Evolutionary conservation across 2,329 filamentous ascomycete genomes (phyloP), one percentile per base, ranked within the genome.

Genomic region (Pyrenophora teres): DNA sequence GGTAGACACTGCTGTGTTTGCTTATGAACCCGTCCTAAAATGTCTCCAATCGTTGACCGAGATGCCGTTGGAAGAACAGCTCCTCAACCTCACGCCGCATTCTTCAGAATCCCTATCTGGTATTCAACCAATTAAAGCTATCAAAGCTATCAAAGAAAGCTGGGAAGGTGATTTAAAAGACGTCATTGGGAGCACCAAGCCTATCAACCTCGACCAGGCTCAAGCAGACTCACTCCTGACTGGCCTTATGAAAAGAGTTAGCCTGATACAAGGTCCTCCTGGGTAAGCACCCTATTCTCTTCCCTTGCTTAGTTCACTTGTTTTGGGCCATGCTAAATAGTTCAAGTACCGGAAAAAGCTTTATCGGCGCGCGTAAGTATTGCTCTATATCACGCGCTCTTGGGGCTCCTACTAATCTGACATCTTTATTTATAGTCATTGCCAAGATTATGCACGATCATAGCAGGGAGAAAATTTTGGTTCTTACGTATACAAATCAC

Each of bases 271-370:
- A 74, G 88, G 88, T 0, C 89, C 89, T 1, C 89, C 88, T 38
- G 43, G 43, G 37, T 39, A n/a, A 39, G 37, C 19, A n/a, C 19
- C 3, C 25, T 39, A 10, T 25, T 2, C 87, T 84, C 84, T 76
- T 30, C 47, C 21, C 27, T 4, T 16, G 6, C 7, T 6, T 25
- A 6, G 8, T 15, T 23, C 12, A n/a, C 13, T 40, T 10, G 16
- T n/a, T 42, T 21, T 13, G 18, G 15, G 2, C 27, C 6, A 16
- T 40, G 40, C 58, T 55, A 15, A 69, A 52, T 51, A 15, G 16
- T 39, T 10, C 6, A 86, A 85, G 87, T 0, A 92, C 87, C 0
- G 89, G 89, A 1, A 92, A 92, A 59, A 90, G 87, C 0, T 89
- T 89, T 55, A 81, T 90, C 2, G 89, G 89, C 0, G 84, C 87